Conservation (phyloP, 2,329 filamentous ascomycete genomes). For the Aspergillus ruber region DNA sequence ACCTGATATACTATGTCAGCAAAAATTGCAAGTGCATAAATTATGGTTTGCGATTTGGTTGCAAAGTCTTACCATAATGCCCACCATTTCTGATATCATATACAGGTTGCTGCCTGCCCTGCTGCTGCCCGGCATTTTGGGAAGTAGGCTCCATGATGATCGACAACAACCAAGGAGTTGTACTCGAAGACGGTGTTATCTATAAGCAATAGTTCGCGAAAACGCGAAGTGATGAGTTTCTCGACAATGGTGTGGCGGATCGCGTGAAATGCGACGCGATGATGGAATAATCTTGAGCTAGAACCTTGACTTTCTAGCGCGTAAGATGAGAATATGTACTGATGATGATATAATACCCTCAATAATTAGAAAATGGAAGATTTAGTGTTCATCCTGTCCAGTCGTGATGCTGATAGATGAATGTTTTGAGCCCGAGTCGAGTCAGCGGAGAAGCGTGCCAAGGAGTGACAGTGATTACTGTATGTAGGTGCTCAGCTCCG, state of each 20-base stretch:
- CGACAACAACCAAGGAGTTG: not conserved
- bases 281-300: not conserved
- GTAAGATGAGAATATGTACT: not conserved
- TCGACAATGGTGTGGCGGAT: not conserved
- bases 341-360: too few species aligned
- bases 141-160: slow-evolving; percentile 51
- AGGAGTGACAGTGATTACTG: not conserved
- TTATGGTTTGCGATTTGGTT: not conserved
- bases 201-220: not conserved
- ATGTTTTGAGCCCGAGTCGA: too few species aligned
- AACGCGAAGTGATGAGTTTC: not conserved
- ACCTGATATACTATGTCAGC: slow-evolving; percentile 40
- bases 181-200: too few species aligned
- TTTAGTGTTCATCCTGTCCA: too few species aligned
- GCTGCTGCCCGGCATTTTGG: slow-evolving; percentile 51
- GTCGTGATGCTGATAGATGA: too few species aligned
- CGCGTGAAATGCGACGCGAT: not conserved
- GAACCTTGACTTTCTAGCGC: not conserved
- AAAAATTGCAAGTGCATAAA: not conserved
- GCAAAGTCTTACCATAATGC: slow-evolving; percentile 60
- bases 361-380: too few species aligned
- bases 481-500: slow-evolving; percentile 1
- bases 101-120: slow-evolving; percentile 55
- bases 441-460: too few species aligned
- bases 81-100: slow-evolving; percentile 70